phyloP scores from a whole-genome alignment of 2,329 filamentous ascomycete genomes.

The Fusarium musae region DNA sequence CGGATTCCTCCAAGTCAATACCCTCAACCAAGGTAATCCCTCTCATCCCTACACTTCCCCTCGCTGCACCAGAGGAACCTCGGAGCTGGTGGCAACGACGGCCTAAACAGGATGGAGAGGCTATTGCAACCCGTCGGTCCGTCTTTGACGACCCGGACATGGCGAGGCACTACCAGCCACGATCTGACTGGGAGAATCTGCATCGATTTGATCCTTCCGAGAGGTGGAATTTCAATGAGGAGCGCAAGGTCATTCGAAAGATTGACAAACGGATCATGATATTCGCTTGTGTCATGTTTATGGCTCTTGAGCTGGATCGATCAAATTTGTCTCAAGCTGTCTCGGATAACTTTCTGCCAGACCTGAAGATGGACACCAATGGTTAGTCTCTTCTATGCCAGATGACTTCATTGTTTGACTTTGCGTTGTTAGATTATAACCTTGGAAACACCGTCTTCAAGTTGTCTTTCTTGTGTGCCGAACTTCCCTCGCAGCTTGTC shows the following conservation, averaged over 20 bases:
- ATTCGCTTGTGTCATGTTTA: conserved; percentile 56
- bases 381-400: background rate
- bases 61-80: background rate
- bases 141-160: background rate
- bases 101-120: background rate
- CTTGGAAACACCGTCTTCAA: background rate
- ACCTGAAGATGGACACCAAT: background rate
- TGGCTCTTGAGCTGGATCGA: conserved; percentile 60
- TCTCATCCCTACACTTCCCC: background rate
- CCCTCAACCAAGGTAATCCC: background rate
- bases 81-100: background rate
- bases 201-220: conserved; percentile 60
- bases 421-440: background rate
- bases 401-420: rapidly evolving
- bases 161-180: conserved; percentile 23
- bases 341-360: conserved; percentile 58
- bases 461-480: background rate
- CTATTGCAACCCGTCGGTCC: conserved; percentile 53
- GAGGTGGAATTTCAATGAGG: conserved; percentile 51
- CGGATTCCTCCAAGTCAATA: background rate
- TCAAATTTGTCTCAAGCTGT: conserved; percentile 54
- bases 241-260: conserved; percentile 15
- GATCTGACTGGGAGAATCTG: conserved; percentile 52
- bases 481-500: background rate
- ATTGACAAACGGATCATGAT: conserved; percentile 54